Conservation (phyloP, 805 yeast species). For the Candida railenensis region DNA sequence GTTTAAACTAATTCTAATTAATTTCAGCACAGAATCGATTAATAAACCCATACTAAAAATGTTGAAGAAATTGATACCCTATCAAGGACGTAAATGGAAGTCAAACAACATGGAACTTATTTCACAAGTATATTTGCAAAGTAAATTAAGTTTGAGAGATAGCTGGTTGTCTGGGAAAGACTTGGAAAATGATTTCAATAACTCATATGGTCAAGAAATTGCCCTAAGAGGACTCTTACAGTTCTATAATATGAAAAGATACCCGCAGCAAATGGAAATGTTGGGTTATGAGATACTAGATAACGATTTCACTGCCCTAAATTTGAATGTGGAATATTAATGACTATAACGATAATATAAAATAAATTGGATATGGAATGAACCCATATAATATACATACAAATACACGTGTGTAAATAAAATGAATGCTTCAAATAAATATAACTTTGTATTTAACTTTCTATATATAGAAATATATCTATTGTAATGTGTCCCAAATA, state of each 20-base stretch:
- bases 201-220: constrained; percentile 81
- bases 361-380: neutral
- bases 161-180: constrained; percentile 87
- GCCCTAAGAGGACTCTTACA: constrained; percentile 78
- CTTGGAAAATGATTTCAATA: constrained; percentile 68
- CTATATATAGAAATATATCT: neutral
- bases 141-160: constrained; percentile 70
- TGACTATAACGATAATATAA: neutral
- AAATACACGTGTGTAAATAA: too few species aligned
- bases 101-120: constrained; percentile 90
- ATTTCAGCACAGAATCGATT: constrained; percentile 58
- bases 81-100: constrained; percentile 93
- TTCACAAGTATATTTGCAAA: constrained; percentile 78
- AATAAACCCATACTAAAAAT: constrained; percentile 72
- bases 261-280: constrained; percentile 49
- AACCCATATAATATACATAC: too few species aligned
- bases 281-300: constrained; percentile 48
- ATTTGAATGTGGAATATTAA: constrained; percentile 10
- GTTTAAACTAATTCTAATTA: constrained; percentile 53
- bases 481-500: neutral
- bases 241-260: constrained; percentile 66
- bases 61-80: constrained; percentile 79
- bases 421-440: neutral
- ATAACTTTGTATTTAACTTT: neutral
- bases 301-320: constrained; percentile 18